Evolutionary conservation across 192 early-diverging fungal genomes (phyloP).

Genomic region (Allomyces javanicus): DNA sequence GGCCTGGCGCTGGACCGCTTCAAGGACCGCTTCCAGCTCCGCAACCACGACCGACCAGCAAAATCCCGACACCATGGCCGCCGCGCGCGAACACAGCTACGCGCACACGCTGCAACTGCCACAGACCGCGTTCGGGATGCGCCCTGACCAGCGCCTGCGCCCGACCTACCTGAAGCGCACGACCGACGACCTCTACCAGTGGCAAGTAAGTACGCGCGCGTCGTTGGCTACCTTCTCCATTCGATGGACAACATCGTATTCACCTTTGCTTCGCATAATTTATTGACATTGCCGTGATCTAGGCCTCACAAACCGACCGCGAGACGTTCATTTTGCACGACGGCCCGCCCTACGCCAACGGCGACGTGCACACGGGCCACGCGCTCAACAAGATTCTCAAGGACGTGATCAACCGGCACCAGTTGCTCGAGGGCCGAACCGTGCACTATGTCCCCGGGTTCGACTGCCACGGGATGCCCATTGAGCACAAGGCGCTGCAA

Average conservation of each 20-base stretch:
- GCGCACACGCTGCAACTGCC: not conserved
- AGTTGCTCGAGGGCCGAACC: slow-evolving; percentile 44
- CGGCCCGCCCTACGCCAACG: slow-evolving; percentile 67
- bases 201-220: slow-evolving; percentile 32
- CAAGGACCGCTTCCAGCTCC: no score
- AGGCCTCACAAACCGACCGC: slow-evolving; percentile 32
- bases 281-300: slow-evolving; percentile 1
- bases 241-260: not conserved
- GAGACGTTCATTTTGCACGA: slow-evolving; percentile 60
- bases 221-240: not conserved
- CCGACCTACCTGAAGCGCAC: slow-evolving; percentile 18
- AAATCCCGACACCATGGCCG: not conserved
- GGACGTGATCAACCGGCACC: slow-evolving; percentile 55
- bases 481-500: slow-evolving; percentile 52
- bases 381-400: slow-evolving; percentile 68
- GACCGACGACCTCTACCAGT: slow-evolving; percentile 41
- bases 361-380: slow-evolving; percentile 50
- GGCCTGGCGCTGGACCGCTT: no score
- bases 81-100: not conserved
- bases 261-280: not conserved
- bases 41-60: not conserved
- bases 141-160: not conserved
- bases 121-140: not conserved
- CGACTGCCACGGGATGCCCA: slow-evolving; percentile 64
- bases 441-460: slow-evolving; percentile 59